phyloP scores from a whole-genome alignment of 2,329 filamentous ascomycete genomes.

The Beauveria pseudobassiana region DNA sequence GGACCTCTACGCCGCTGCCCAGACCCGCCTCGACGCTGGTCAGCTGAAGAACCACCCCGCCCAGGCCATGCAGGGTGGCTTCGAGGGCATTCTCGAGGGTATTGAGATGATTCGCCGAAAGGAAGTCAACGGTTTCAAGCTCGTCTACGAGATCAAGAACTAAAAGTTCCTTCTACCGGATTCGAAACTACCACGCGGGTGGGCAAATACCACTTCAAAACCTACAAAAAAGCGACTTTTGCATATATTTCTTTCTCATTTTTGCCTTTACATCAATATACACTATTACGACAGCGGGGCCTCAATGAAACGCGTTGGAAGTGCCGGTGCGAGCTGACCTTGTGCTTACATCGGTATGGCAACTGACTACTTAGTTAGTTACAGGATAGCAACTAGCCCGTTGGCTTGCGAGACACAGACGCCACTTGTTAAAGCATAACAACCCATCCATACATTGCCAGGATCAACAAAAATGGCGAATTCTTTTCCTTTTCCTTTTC shows the following conservation, averaged over 20 bases:
- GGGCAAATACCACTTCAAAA: neutral
- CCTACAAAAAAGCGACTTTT: neutral
- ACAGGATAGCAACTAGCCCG: neutral
- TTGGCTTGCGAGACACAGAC: neutral
- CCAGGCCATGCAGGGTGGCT: conserved; percentile 16
- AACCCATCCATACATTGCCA: neutral
- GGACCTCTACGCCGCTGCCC: conserved; percentile 6
- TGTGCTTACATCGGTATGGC: conserved; percentile 6
- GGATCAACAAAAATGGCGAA: neutral
- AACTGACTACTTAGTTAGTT: neutral
- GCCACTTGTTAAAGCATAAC: neutral
- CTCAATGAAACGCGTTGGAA: neutral
- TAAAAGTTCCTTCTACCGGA: neutral
- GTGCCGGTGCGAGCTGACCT: neutral
- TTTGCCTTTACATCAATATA: neutral
- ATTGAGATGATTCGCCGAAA: conserved; percentile 24
- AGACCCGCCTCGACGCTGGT: conserved; percentile 12
- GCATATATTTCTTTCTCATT: neutral
- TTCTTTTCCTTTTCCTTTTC: neutral
- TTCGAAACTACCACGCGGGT: neutral
- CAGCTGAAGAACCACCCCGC: conserved; percentile 13
- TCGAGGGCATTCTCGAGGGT: conserved; percentile 27
- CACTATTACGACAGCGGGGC: neutral
- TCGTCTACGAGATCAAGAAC: conserved; percentile 27
- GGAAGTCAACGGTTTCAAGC: conserved; percentile 32